Percentiles rank a stretch among this genome's conserved stretches.
These are phyloP conservation scores for Pseudognaphalium luteoalbum DNA, from an alignment of 129 eudicot genomes.

Conservation along the genomic window DNA sequence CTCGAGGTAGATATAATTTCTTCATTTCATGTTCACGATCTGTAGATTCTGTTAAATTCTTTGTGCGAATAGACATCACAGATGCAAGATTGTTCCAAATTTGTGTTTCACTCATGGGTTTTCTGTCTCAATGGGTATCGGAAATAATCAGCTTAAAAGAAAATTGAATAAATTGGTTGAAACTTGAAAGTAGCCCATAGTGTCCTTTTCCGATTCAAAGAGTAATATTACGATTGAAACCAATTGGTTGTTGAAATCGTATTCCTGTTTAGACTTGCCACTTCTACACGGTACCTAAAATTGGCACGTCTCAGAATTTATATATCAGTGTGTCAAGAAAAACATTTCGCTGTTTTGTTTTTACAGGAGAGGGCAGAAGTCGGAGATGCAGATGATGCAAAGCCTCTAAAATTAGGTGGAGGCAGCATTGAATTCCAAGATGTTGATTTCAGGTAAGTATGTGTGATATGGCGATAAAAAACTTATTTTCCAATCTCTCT, in stretches of 20 bases:
- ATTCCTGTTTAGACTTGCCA: background rate
- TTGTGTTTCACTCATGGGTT: background rate
- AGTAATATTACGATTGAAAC: background rate
- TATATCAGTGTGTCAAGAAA: conserved; percentile 11
- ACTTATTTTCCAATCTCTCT: background rate
- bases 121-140: background rate
- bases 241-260: background rate
- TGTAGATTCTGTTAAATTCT: background rate
- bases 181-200: background rate
- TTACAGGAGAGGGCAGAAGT: conserved; percentile 80
- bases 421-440: conserved; percentile 78
- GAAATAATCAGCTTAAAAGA: background rate
- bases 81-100: background rate
- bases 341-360: conserved; percentile 10
- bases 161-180: background rate
- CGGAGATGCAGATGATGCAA: conserved; percentile 63
- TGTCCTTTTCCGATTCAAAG: background rate
- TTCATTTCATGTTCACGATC: conserved; percentile 6
- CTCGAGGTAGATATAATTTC: conserved; percentile 64
- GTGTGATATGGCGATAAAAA: background rate
- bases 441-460: conserved; percentile 78
- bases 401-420: conserved; percentile 71
- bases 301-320: background rate
- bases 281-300: background rate
- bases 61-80: background rate